Conservation (phyloP, 2,329 filamentous ascomycete species). For the Sclerotinia borealis region DNA sequence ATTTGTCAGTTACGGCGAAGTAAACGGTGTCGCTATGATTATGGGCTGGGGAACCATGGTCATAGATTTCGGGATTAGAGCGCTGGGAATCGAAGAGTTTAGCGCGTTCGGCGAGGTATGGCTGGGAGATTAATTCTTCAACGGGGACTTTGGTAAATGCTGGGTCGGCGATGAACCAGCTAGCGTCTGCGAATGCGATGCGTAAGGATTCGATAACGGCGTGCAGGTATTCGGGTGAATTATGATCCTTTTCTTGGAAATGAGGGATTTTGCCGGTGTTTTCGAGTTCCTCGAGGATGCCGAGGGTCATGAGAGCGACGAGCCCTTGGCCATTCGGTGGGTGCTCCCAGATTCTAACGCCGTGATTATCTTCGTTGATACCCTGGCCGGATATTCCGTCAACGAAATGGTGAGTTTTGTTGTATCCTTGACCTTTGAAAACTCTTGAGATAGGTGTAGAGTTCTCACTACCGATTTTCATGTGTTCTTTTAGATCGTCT, state of each 20-base stretch:
- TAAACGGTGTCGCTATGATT: constrained; percentile 91
- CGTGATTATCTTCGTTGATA: constrained; percentile 38
- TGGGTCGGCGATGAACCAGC: constrained; percentile 87
- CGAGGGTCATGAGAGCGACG: constrained; percentile 87
- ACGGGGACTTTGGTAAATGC: constrained; percentile 64
- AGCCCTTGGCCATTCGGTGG: constrained; percentile 96
- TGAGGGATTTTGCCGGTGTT: constrained; percentile 65
- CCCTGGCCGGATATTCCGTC: constrained; percentile 37
- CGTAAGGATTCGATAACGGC: constrained; percentile 81
- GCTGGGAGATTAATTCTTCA: constrained; percentile 59
- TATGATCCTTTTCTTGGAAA: constrained; percentile 69
- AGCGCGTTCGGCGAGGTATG: constrained; percentile 68
- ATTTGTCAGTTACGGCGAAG: constrained; percentile 73
- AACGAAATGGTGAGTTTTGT: constrained; percentile 40
- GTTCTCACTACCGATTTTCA: constrained; percentile 66
- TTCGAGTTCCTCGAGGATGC: constrained; percentile 84
- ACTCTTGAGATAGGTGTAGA: constrained; percentile 79
- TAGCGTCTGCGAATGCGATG: constrained; percentile 82
- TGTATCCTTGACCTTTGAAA: constrained; percentile 61
- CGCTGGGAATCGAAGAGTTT: constrained; percentile 51
- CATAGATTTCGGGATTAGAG: constrained; percentile 51
- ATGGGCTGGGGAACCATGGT: constrained; percentile 78
- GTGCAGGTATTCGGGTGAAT: constrained; percentile 75
- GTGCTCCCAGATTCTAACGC: constrained; percentile 89
- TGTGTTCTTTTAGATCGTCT: constrained; percentile 74